phyloP scores from a whole-genome alignment of 129 eudicot genomes.

The Ambrosia trifida region DNA sequence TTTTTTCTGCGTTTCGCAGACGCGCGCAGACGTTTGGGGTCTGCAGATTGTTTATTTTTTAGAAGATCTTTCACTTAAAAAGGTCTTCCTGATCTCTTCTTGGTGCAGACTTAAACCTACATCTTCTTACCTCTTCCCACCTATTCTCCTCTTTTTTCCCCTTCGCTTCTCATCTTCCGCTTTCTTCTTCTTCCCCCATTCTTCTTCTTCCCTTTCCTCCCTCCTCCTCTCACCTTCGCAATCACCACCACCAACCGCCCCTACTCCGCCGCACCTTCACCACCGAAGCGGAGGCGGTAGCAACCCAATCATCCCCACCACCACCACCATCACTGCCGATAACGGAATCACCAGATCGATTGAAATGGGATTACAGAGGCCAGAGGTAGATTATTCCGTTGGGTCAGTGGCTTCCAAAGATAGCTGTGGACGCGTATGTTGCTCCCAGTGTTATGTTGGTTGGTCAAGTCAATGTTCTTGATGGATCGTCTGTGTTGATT shows the following conservation, averaged over 20 bases:
- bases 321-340: constrained; percentile 41
- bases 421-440: constrained; percentile 96
- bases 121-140: too few species aligned
- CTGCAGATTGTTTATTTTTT: too few species aligned
- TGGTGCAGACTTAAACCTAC: too few species aligned
- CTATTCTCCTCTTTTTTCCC: too few species aligned
- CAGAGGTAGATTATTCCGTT: constrained; percentile 80
- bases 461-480: constrained; percentile 88
- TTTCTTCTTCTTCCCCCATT: too few species aligned
- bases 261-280: constrained; percentile 50
- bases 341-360: constrained; percentile 72
- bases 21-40: too few species aligned
- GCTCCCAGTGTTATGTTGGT: constrained; percentile 97
- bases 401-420: constrained; percentile 95
- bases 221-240: constrained; percentile 9
- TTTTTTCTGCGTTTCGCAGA: too few species aligned
- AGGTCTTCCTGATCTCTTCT: too few species aligned
- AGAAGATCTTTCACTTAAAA: too few species aligned
- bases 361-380: constrained; percentile 97
- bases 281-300: constrained; percentile 50
- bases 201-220: too few species aligned
- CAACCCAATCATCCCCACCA: constrained; percentile 37
- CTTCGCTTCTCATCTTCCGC: too few species aligned
- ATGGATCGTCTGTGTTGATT: constrained; percentile 96
- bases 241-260: constrained; percentile 36